Evolutionary conservation across 2,329 filamentous ascomycete species (phyloP).

Genomic region (Anthostomella pinea): DNA sequence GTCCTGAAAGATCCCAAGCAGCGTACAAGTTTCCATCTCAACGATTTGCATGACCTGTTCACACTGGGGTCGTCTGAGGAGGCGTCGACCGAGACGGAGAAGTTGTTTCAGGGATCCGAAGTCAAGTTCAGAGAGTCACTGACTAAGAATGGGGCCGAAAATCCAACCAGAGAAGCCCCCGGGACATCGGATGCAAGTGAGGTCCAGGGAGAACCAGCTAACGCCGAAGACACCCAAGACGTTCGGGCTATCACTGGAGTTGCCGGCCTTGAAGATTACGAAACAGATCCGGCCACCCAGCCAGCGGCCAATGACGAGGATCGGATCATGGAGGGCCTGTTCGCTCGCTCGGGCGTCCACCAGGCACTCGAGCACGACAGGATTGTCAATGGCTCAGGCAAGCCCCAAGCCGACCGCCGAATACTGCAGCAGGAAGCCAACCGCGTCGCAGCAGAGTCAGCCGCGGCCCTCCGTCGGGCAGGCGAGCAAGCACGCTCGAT

Average conservation of each 20-base stretch:
- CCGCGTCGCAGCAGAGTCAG: slow-evolving; percentile 73
- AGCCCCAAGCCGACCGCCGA: slow-evolving; percentile 68
- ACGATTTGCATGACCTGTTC: slow-evolving; percentile 90
- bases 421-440: slow-evolving; percentile 82
- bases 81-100: slow-evolving; percentile 76
- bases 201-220: slow-evolving; percentile 5
- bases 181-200: slow-evolving; percentile 6
- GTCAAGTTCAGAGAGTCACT: slow-evolving; percentile 55
- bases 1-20: slow-evolving; percentile 93
- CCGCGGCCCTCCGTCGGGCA: slow-evolving; percentile 69
- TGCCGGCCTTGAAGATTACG: slow-evolving; percentile 28
- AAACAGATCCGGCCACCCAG: slow-evolving; percentile 49
- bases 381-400: slow-evolving; percentile 75
- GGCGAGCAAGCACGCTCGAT: slow-evolving; percentile 69
- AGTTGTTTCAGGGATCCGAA: slow-evolving; percentile 84
- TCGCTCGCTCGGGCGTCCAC: slow-evolving; percentile 80
- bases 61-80: slow-evolving; percentile 67
- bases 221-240: slow-evolving; percentile 29
- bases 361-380: slow-evolving; percentile 92
- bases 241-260: slow-evolving; percentile 35
- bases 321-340: slow-evolving; percentile 84
- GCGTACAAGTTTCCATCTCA: slow-evolving; percentile 83
- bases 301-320: slow-evolving; percentile 56
- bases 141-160: slow-evolving; percentile 10
- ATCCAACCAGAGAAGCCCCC: slow-evolving; percentile 2